Evolutionary conservation across 345 rosid species (phyloP).

Genomic region (Bruguiera gymnorhiza): DNA sequence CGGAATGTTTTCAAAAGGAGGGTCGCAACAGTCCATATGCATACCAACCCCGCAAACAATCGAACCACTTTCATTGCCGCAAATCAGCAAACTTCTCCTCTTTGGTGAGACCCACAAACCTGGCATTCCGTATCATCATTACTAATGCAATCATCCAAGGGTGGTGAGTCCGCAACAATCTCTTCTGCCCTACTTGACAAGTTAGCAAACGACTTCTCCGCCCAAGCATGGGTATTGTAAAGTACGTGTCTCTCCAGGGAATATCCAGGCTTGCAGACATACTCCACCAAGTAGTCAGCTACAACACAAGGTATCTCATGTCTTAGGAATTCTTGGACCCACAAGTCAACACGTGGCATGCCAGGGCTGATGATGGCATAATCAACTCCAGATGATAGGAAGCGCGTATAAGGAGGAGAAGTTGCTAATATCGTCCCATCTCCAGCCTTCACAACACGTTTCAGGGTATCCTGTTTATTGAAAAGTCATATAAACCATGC

Average conservation of each 20-base stretch:
- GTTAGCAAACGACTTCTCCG: slow-evolving; percentile 57
- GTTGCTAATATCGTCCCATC: slow-evolving; percentile 89
- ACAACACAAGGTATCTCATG: slow-evolving; percentile 82
- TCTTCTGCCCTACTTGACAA: slow-evolving; percentile 44
- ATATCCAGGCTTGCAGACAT: slow-evolving; percentile 87
- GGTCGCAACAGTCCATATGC: slow-evolving; percentile 68
- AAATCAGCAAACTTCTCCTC: slow-evolving; percentile 71
- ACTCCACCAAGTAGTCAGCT: slow-evolving; percentile 89
- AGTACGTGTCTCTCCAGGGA: slow-evolving; percentile 79
- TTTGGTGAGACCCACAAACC: slow-evolving; percentile 45
- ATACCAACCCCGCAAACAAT: slow-evolving; percentile 57
- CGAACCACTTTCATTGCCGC: slow-evolving; percentile 53
- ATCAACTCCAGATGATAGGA: slow-evolving; percentile 64
- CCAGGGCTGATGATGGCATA: slow-evolving; percentile 82
- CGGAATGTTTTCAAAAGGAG: slow-evolving; percentile 53
- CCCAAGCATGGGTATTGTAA: slow-evolving; percentile 72
- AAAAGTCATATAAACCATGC: not conserved
- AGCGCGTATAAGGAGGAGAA: slow-evolving; percentile 89
- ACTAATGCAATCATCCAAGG: slow-evolving; percentile 5
- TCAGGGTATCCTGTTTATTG: slow-evolving; percentile 74
- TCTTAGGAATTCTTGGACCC: slow-evolving; percentile 83
- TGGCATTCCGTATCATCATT: slow-evolving; percentile 41
- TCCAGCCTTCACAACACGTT: slow-evolving; percentile 92
- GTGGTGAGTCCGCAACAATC: slow-evolving; percentile 18
- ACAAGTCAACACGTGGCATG: slow-evolving; percentile 57